phyloP scores from a whole-genome alignment of 1,284 basidiomycete genomes.

The Melampsora larici-populina region DNA sequence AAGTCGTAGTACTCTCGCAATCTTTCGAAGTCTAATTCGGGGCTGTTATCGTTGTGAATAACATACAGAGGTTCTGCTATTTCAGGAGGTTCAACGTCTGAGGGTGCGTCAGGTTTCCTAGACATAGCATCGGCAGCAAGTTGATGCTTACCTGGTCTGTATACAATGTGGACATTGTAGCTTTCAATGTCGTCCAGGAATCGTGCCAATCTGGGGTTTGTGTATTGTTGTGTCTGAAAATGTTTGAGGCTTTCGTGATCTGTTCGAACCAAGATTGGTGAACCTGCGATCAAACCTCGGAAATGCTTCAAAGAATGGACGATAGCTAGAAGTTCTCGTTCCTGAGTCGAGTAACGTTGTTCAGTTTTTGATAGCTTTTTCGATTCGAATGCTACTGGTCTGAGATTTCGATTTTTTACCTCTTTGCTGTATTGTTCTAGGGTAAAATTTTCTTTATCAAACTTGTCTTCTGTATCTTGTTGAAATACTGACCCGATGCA shows the following conservation, averaged over 20 bases:
- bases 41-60: too few relatives aligned
- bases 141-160: slow-evolving; percentile 15
- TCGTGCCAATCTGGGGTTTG: not conserved
- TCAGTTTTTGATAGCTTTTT: slow-evolving; percentile 15
- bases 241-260: slow-evolving; percentile 11
- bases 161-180: slow-evolving; percentile 6
- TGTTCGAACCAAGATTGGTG: not conserved
- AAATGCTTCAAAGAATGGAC: slow-evolving; percentile 19
- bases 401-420: not conserved
- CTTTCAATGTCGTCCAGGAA: slow-evolving; percentile 18
- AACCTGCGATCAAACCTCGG: not conserved
- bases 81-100: slow-evolving; percentile 6
- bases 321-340: slow-evolving; percentile 14
- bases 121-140: slow-evolving; percentile 14
- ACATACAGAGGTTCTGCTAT: not conserved
- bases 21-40: too few relatives aligned
- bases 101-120: slow-evolving; percentile 7
- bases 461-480: slow-evolving; percentile 1
- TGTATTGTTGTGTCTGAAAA: slow-evolving; percentile 14
- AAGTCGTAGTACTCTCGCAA: too few relatives aligned
- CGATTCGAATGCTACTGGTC: too few relatives aligned
- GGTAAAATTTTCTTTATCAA: not conserved
- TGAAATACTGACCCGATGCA: slow-evolving; percentile 16
- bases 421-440: not conserved
- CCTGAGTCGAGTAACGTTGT: not conserved